Evolutionary conservation across 2,329 filamentous ascomycete genomes (phyloP).

Genomic region (Lasiodiplodia sp.): DNA sequence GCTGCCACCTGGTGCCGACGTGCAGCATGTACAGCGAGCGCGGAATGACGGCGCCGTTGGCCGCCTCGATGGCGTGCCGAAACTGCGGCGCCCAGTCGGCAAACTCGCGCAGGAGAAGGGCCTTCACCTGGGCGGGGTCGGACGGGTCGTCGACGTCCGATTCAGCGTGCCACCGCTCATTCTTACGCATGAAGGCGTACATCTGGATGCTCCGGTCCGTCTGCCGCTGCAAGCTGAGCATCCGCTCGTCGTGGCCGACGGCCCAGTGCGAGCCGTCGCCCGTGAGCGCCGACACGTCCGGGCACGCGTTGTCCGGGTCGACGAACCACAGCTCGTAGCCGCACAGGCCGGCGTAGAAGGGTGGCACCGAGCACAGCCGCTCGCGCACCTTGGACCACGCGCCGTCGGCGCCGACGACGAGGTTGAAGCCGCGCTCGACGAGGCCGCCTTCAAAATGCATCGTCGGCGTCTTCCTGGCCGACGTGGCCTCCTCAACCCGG

Average conservation of each 20-base stretch:
- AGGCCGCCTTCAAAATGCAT: constrained; percentile 30
- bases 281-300: constrained; percentile 54
- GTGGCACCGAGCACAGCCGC: constrained; percentile 45
- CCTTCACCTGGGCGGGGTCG: constrained; percentile 47
- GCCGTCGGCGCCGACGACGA: constrained; percentile 59
- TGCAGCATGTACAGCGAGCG: constrained; percentile 62
- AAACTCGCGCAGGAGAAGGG: constrained; percentile 45
- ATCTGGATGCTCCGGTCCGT: constrained; percentile 59
- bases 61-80: constrained; percentile 34
- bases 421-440: constrained; percentile 44
- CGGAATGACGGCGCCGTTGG: constrained; percentile 26
- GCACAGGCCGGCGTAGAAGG: constrained; percentile 57
- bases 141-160: constrained; percentile 54
- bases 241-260: constrained; percentile 34
- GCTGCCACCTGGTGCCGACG: constrained; percentile 57
- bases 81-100: constrained; percentile 33
- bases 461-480: constrained; percentile 10
- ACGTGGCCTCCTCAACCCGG: neutral
- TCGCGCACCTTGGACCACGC: constrained; percentile 52
- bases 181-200: constrained; percentile 46
- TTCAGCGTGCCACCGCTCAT: constrained; percentile 49
- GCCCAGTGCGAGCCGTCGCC: constrained; percentile 40
- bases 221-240: constrained; percentile 53
- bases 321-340: constrained; percentile 53
- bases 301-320: constrained; percentile 52